Percentiles rank a stretch among this genome's conserved stretches.
These are phyloP conservation scores for Leptographium galeiforme DNA, from an alignment of 2,329 filamentous ascomycete genomes.

Conservation along the genomic window DNA sequence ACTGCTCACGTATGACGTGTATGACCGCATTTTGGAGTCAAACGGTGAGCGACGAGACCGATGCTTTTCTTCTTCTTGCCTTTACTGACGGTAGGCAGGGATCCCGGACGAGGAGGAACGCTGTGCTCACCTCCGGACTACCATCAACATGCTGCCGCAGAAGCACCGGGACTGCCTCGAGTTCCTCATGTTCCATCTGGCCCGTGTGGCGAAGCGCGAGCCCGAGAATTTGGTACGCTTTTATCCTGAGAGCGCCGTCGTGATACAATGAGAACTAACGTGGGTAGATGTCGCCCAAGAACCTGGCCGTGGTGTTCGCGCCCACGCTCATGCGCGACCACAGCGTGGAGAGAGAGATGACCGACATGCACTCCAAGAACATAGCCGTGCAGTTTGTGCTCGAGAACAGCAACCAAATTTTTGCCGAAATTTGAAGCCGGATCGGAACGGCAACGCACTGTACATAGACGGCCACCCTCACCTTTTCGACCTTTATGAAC, in stretches of 20 bases:
- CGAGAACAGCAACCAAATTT: slow-evolving; percentile 76
- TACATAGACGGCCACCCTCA: slow-evolving; percentile 2
- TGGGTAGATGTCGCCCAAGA: slow-evolving; percentile 79
- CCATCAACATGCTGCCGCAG: slow-evolving; percentile 65
- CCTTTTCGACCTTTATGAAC: not conserved
- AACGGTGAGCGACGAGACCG: slow-evolving; percentile 39
- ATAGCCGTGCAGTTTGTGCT: slow-evolving; percentile 84
- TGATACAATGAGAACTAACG: not conserved
- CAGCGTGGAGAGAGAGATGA: slow-evolving; percentile 87
- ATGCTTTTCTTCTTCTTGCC: not conserved
- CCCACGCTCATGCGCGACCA: slow-evolving; percentile 92
- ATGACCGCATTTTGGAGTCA: slow-evolving; percentile 77
- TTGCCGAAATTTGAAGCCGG: slow-evolving; percentile 32
- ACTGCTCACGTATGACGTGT: slow-evolving; percentile 82
- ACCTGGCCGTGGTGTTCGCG: slow-evolving; percentile 91
- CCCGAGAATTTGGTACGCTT: slow-evolving; percentile 63
- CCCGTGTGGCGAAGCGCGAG: slow-evolving; percentile 70
- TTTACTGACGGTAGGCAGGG: slow-evolving; percentile 28
- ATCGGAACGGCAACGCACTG: not conserved
- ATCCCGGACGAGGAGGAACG: slow-evolving; percentile 54
- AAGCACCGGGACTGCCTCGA: slow-evolving; percentile 82
- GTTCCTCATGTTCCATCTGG: slow-evolving; percentile 87
- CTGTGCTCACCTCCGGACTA: slow-evolving; percentile 56
- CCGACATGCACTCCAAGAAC: slow-evolving; percentile 89
- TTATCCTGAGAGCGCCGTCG: not conserved